A percentile compares a stretch with the other conserved stretches of the same genome.
Conservation (phyloP, 2,329 filamentous ascomycete genomes). For the Neospermospora avenae region DNA sequence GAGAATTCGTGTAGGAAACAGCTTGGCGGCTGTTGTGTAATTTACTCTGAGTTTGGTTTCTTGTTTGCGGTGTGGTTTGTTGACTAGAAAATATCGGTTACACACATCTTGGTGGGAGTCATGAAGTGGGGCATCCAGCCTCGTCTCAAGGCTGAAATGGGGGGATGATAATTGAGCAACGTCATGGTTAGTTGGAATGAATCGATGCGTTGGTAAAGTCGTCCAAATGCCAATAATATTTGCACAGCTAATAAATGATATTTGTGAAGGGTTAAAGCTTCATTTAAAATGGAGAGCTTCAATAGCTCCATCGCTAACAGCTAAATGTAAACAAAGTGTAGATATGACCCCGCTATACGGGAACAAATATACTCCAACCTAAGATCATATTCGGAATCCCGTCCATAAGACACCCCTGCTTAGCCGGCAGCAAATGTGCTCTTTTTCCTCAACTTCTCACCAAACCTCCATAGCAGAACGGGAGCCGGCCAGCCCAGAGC, state of each 20-base stretch:
- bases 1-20: constrained; percentile 31
- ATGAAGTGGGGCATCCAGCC: constrained; percentile 3
- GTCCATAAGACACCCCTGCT: not conserved
- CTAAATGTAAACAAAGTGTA: no score
- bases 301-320: no score
- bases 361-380: not conserved
- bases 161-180: not conserved
- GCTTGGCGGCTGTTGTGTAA: constrained; percentile 27
- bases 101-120: not conserved
- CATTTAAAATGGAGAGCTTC: no score
- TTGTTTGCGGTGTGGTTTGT: constrained; percentile 4
- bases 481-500: constrained; percentile 49
- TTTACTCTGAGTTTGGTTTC: not conserved
- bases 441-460: constrained; percentile 37
- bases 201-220: no score
- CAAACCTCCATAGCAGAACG: constrained; percentile 42
- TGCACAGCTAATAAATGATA: no score
- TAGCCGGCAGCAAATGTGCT: constrained; percentile 41
- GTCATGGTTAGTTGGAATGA: not conserved
- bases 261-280: no score
- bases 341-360: not conserved
- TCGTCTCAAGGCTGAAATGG: not conserved
- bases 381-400: not conserved
- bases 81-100: constrained; percentile 2
- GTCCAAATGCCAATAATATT: no score